These are phyloP conservation scores for Elongisporangium senticosum DNA, from an alignment of 352 stramenopile genomes.

Conservation along the genomic window DNA sequence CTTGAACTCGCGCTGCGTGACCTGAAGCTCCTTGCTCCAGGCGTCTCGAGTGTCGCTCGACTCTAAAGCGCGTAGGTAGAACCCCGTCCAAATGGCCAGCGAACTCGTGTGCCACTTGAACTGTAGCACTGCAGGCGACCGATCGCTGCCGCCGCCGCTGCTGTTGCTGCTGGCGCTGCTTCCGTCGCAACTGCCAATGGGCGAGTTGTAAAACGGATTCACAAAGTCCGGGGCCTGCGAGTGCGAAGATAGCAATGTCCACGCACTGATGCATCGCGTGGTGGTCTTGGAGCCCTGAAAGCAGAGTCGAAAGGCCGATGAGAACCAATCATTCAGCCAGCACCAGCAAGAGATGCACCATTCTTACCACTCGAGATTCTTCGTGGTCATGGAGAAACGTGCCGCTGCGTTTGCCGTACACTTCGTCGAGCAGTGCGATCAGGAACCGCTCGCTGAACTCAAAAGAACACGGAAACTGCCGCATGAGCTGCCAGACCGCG, in stretches of 20 bases:
- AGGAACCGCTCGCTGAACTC: slow-evolving; percentile 96
- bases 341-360: not conserved
- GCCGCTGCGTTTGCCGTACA: slow-evolving; percentile 95
- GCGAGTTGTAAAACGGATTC: slow-evolving; percentile 78
- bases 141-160: slow-evolving; percentile 31
- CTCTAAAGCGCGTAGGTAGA: slow-evolving; percentile 82
- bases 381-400: slow-evolving; percentile 98
- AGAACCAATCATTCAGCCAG: not conserved
- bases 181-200: slow-evolving; percentile 9
- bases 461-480: slow-evolving; percentile 96
- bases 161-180: not conserved
- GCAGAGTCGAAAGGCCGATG: slow-evolving; percentile 1
- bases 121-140: slow-evolving; percentile 66
- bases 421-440: slow-evolving; percentile 92
- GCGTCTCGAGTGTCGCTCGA: slow-evolving; percentile 76
- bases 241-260: slow-evolving; percentile 48
- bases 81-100: slow-evolving; percentile 71
- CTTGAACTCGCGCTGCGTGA: slow-evolving; percentile 74
- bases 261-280: slow-evolving; percentile 57
- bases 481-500: slow-evolving; percentile 96
- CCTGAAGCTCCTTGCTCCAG: slow-evolving; percentile 77
- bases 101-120: slow-evolving; percentile 87
- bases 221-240: slow-evolving; percentile 40
- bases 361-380: slow-evolving; percentile 69
- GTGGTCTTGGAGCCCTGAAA: slow-evolving; percentile 51